phyloP scores from a whole-genome alignment of 495 filamentous ascomycete genomes.

The Podospora comata region DNA sequence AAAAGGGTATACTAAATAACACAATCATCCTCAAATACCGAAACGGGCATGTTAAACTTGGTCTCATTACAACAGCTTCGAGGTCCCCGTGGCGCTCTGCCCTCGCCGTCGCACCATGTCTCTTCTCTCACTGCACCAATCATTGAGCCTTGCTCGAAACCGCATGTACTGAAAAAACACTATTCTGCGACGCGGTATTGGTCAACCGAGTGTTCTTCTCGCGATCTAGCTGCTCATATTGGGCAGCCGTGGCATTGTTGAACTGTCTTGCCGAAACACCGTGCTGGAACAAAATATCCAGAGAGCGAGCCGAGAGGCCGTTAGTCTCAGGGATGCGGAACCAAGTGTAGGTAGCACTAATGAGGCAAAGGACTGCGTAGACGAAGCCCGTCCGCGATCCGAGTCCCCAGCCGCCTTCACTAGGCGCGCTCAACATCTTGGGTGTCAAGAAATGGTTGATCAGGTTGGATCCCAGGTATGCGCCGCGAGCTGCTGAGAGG shows the following conservation, averaged over 20 bases:
- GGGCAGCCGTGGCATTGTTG: slow-evolving; percentile 16
- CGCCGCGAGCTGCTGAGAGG: slow-evolving; percentile 54
- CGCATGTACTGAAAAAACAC: slow-evolving; percentile 5
- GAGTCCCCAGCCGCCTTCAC: slow-evolving; percentile 53
- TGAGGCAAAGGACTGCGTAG: slow-evolving; percentile 50
- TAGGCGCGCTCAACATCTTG: slow-evolving; percentile 41
- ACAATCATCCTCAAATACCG: slow-evolving; percentile 1
- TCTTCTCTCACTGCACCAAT: background rate
- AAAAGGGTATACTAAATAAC: slow-evolving; percentile 12
- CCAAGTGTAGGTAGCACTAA: slow-evolving; percentile 43
- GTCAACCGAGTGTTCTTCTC: slow-evolving; percentile 2
- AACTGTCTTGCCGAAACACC: slow-evolving; percentile 49
- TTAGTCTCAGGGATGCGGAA: slow-evolving; percentile 45
- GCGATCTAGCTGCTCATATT: background rate
- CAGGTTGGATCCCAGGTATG: slow-evolving; percentile 51
- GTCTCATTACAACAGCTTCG: background rate
- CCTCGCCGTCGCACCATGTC: background rate
- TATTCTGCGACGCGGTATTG: slow-evolving; percentile 5
- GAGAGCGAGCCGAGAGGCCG: slow-evolving; percentile 50
- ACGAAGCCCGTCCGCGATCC: slow-evolving; percentile 52
- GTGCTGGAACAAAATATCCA: slow-evolving; percentile 58
- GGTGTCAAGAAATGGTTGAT: slow-evolving; percentile 47
- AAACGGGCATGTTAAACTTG: background rate
- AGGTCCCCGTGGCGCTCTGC: background rate
- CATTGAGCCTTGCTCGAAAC: background rate